Evolutionary conservation across 2,329 filamentous ascomycete species (phyloP).

Genomic region (Trichoderma pleuroti): DNA sequence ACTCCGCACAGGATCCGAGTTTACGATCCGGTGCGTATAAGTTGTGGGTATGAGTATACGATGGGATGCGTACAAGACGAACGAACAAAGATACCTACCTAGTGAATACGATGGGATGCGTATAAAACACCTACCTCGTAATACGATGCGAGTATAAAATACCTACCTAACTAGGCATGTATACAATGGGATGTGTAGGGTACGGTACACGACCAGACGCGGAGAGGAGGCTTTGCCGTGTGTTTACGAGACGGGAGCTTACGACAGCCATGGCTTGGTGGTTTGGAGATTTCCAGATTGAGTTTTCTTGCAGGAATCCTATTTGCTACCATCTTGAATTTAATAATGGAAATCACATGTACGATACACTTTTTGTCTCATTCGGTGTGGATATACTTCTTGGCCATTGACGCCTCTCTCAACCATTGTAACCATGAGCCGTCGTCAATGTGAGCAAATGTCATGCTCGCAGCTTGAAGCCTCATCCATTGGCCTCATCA

Average conservation of each 20-base stretch:
- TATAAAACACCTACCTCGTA: too few relatives aligned
- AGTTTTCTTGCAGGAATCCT: not conserved
- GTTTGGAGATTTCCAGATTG: not conserved
- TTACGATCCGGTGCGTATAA: not conserved
- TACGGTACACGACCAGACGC: not conserved
- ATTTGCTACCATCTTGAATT: not conserved
- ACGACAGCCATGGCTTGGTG: not conserved
- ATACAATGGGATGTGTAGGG: not conserved
- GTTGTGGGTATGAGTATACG: too few relatives aligned
- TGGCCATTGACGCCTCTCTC: not conserved
- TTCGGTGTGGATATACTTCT: not conserved
- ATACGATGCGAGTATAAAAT: not conserved
- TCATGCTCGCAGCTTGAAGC: not conserved
- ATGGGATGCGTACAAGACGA: not conserved
- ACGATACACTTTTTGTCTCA: not conserved
- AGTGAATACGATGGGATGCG: not conserved
- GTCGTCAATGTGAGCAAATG: too few relatives aligned
- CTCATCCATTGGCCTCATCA: not conserved
- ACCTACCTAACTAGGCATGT: too few relatives aligned
- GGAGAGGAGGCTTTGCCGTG: not conserved
- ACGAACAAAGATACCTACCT: too few relatives aligned
- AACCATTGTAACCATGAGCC: not conserved
- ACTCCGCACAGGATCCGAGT: not conserved
- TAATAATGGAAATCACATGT: not conserved
- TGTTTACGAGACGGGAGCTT: not conserved